These are phyloP conservation scores for Ephemerocybe angulata DNA, from an alignment of 768 basidiomycete species.

Conservation along the genomic window DNA sequence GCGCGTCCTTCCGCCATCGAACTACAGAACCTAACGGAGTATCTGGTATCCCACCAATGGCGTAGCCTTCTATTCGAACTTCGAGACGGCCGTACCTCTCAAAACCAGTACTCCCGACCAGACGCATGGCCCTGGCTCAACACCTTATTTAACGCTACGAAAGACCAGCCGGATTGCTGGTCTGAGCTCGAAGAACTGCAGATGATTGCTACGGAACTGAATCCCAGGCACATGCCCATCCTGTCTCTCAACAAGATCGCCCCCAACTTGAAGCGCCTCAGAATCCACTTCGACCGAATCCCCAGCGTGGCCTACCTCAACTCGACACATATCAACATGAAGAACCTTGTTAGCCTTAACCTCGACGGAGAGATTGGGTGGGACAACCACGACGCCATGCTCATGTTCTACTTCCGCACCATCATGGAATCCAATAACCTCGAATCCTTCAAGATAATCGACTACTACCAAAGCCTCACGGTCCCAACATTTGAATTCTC, in stretches of 20 bases:
- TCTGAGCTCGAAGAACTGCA: neutral
- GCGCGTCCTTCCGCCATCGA: neutral
- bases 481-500: neutral
- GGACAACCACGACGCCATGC: neutral
- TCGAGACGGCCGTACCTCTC: neutral
- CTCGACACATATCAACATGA: neutral
- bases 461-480: too few relatives aligned
- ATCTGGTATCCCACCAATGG: neutral
- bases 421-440: neutral
- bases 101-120: neutral
- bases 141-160: neutral
- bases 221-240: neutral
- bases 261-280: neutral
- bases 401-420: neutral
- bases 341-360: neutral
- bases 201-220: neutral
- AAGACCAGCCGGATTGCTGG: neutral
- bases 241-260: neutral
- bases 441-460: neutral
- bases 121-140: slow-evolving; percentile 1
- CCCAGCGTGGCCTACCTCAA: neutral
- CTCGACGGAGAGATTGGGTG: neutral
- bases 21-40: neutral
- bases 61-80: neutral
- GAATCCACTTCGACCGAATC: neutral